Percentiles rank a stretch among this genome's conserved stretches.
phyloP scores from a whole-genome alignment of 2,329 filamentous ascomycete species.

The Lasiodiplodia hormozganensis region DNA sequence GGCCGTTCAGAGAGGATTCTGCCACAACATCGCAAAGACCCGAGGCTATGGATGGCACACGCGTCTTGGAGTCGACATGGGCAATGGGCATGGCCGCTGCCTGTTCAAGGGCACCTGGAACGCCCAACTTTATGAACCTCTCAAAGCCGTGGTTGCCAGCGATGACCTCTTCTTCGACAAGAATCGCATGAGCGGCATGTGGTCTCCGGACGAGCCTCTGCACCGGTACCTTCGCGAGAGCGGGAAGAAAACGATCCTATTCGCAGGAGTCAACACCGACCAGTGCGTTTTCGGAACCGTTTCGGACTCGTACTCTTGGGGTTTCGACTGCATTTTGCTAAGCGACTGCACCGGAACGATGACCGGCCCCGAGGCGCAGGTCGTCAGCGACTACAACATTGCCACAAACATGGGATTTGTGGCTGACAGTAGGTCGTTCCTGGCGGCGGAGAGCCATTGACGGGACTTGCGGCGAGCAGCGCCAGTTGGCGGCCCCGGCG shows the following conservation, averaged over 20 bases:
- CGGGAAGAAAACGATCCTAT: constrained; percentile 51
- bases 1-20: constrained; percentile 51
- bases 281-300: constrained; percentile 52
- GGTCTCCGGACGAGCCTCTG: constrained; percentile 49
- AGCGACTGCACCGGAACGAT: constrained; percentile 52
- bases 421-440: constrained; percentile 44
- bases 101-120: constrained; percentile 53
- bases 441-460: constrained; percentile 18
- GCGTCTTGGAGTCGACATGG: constrained; percentile 47
- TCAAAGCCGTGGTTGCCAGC: constrained; percentile 46
- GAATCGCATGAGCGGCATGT: constrained; percentile 51
- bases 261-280: constrained; percentile 53
- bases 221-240: constrained; percentile 49
- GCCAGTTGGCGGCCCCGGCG: neutral
- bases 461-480: neutral
- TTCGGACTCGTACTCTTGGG: constrained; percentile 50
- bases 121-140: constrained; percentile 50
- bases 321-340: constrained; percentile 52
- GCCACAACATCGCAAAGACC: constrained; percentile 35
- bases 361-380: constrained; percentile 49
- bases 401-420: constrained; percentile 54
- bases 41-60: constrained; percentile 50
- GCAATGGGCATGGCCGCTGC: constrained; percentile 47
- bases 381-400: constrained; percentile 50
- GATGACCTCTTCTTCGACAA: constrained; percentile 54